Conservation (phyloP, 2,329 filamentous ascomycete genomes). For the Ascocoryne sarcoides region DNA sequence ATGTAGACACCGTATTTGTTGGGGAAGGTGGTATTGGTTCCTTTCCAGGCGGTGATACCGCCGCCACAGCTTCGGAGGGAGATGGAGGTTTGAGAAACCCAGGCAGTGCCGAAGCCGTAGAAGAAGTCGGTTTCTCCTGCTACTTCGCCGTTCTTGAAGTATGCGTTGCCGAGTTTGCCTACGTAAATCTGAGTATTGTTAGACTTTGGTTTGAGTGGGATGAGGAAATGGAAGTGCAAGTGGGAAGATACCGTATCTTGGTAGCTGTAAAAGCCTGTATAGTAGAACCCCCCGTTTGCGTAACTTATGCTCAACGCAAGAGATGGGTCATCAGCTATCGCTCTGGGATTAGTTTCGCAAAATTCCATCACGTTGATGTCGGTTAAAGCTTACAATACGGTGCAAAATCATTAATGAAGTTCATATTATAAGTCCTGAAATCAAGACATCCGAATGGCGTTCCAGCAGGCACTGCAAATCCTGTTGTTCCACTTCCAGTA, state of each 20-base stretch:
- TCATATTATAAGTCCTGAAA: constrained; percentile 59
- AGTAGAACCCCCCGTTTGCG: constrained; percentile 60
- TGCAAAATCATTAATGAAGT: constrained; percentile 52
- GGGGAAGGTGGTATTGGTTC: constrained; percentile 53
- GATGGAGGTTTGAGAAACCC: constrained; percentile 45
- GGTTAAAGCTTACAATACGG: constrained; percentile 26
- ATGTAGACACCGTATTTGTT: constrained; percentile 64
- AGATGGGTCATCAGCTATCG: constrained; percentile 42
- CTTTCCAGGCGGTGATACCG: constrained; percentile 63
- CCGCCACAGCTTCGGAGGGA: constrained; percentile 53
- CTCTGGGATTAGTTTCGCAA: background rate
- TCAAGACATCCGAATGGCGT: constrained; percentile 56
- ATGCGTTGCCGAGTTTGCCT: constrained; percentile 57
- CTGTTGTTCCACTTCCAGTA: constrained; percentile 53
- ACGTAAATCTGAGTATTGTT: constrained; percentile 43
- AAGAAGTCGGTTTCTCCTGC: constrained; percentile 61
- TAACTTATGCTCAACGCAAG: constrained; percentile 52
- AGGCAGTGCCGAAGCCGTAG: constrained; percentile 52
- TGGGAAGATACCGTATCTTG: constrained; percentile 49
- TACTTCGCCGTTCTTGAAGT: constrained; percentile 51
- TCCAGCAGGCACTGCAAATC: constrained; percentile 47
- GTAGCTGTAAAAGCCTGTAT: constrained; percentile 56
- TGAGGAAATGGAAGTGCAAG: background rate
- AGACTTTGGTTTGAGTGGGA: background rate
- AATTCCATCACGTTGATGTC: background rate